Evolutionary conservation across 345 rosid species (phyloP).

Genomic region (Eucalyptus shirleyi): DNA sequence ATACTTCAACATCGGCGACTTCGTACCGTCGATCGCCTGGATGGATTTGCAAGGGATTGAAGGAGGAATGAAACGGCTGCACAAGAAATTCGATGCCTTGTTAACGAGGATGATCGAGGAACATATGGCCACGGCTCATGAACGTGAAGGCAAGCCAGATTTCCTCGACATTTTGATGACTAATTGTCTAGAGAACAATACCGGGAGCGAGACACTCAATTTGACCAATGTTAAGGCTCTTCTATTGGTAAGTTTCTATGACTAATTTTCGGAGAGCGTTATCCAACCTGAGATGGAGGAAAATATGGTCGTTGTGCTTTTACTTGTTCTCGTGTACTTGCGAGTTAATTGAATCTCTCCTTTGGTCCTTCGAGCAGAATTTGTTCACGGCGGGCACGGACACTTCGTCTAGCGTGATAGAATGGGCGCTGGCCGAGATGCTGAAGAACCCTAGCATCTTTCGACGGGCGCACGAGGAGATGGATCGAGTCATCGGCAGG

Average conservation of each 20-base stretch:
- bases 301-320: neutral
- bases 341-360: neutral
- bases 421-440: slow-evolving; percentile 49
- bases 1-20: slow-evolving; percentile 42
- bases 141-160: slow-evolving; percentile 32
- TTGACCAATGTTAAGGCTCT: slow-evolving; percentile 40
- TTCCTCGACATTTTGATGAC: slow-evolving; percentile 37
- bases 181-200: neutral
- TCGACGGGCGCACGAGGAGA: neutral
- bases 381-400: slow-evolving; percentile 57
- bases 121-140: slow-evolving; percentile 14
- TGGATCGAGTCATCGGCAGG: neutral
- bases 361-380: slow-evolving; percentile 6
- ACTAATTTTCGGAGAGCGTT: neutral
- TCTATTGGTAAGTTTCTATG: slow-evolving; percentile 8
- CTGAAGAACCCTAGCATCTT: slow-evolving; percentile 10
- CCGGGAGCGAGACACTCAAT: slow-evolving; percentile 16
- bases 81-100: slow-evolving; percentile 25
- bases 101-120: slow-evolving; percentile 38
- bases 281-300: neutral
- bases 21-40: slow-evolving; percentile 45
- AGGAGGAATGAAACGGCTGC: slow-evolving; percentile 39
- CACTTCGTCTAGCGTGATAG: slow-evolving; percentile 48
- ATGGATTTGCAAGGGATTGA: slow-evolving; percentile 60
- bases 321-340: neutral